Evolutionary conservation across 176 grass and related monocot species (phyloP), one percentile per base, ranked within the genome.

Genomic region (Neostapfia colusana): DNA sequence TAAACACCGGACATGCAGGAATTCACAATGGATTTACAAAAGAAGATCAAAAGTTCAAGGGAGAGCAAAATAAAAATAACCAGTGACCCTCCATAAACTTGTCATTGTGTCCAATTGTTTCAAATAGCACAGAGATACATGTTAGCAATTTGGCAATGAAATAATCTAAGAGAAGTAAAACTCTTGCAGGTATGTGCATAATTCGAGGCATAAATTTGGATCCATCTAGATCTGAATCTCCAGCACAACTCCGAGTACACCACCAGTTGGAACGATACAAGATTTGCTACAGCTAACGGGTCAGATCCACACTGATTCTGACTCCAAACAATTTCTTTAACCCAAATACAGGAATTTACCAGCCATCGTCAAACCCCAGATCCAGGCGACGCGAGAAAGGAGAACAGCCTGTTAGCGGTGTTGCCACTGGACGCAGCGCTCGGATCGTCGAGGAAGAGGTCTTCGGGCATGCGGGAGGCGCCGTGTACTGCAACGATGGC

Each of bases 401-500:
- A 90, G 37, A 90, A 74, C 24, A 94, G 67, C 63, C 91, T 90
- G 42, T 43, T 81, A 10, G 84, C 66, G 4, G 90, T 49, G 73
- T 72, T 88, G 27, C 82, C 91, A 37, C 25, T 71, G 20, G 62
- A 81, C 2, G 40, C 82, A 18, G 61, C 9, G 67, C 81, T 79
- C 0, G 77, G 80, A n/a, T 93, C 91, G 37, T 95, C 92, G 11
- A 95, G 81, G 60, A 95, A 95, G 6, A 91, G 65, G 65, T 93
- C 91, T 23, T 93, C 91, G 0, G 91, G 91, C 0, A 90, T 70
- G 42, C 85, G 81, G 65, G 58, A 85, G 8, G 88, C 79, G 1
- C 91, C 88, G 13, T 93, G 91, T 44, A 81, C 80, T 38, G 78
- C 88, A 24, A 93, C 82, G 10, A 88, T 26, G 13, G 71, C 65